phyloP scores from a whole-genome alignment of 305 asterid genomes.

The Euphrasia arctica region DNA sequence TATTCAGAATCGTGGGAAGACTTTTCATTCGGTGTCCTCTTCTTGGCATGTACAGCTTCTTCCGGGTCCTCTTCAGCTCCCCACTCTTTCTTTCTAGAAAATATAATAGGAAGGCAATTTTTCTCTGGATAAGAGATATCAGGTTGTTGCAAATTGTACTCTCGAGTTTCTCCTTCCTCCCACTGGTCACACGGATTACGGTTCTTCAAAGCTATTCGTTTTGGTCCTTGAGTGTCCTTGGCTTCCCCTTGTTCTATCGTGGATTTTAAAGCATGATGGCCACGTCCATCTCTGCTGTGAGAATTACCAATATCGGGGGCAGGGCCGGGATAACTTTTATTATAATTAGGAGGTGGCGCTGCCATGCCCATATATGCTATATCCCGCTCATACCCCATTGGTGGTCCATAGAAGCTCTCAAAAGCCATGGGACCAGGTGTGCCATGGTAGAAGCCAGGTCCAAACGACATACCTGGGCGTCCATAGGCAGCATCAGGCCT shows the following conservation, averaged over 20 bases:
- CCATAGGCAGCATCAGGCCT: too few relatives aligned
- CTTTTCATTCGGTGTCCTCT: constrained; percentile 34
- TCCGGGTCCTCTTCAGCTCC: constrained; percentile 67
- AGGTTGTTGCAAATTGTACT: constrained; percentile 35
- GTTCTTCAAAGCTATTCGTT: constrained; percentile 47
- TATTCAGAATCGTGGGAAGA: constrained; percentile 33
- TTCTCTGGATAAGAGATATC: constrained; percentile 38
- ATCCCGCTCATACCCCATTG: constrained; percentile 85
- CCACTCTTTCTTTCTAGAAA: constrained; percentile 65
- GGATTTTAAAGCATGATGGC: constrained; percentile 41
- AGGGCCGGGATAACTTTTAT: constrained; percentile 49
- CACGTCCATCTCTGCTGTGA: constrained; percentile 52
- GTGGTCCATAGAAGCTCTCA: constrained; percentile 90
- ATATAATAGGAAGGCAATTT: constrained; percentile 31
- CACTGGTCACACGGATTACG: constrained; percentile 48
- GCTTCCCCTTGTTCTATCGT: constrained; percentile 45
- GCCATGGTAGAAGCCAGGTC: constrained; percentile 87
- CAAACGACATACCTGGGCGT: constrained; percentile 77
- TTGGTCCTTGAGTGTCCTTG: constrained; percentile 46
- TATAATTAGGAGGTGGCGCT: constrained; percentile 56
- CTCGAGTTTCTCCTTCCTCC: constrained; percentile 53
- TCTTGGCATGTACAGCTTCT: constrained; percentile 43
- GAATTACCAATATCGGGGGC: constrained; percentile 52
- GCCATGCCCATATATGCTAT: constrained; percentile 67
- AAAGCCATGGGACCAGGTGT: constrained; percentile 53